Conservation (phyloP, 768 basidiomycete genomes). For the Leccinum subgranulosum region DNA sequence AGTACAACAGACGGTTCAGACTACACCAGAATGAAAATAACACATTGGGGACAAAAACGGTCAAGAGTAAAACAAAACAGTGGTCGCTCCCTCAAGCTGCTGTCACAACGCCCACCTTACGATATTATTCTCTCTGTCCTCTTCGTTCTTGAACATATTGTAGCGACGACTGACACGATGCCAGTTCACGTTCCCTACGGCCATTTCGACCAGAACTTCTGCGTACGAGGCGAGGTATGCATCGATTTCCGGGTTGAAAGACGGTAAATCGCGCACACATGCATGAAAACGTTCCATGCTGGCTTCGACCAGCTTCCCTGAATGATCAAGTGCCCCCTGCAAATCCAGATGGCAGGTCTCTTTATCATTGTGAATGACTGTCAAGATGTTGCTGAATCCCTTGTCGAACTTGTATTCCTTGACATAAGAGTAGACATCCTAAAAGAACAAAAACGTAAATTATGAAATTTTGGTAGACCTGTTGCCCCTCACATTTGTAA, state of each 20-base stretch:
- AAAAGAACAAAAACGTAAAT: background rate
- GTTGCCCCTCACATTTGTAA: background rate
- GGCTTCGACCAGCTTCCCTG: background rate
- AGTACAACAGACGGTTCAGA: too few relatives aligned
- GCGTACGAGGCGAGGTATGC: background rate
- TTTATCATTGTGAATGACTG: background rate
- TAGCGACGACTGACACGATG: background rate
- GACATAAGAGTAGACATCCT: background rate
- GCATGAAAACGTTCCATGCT: background rate
- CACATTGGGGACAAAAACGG: background rate
- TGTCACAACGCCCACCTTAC: background rate
- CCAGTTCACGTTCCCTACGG: background rate
- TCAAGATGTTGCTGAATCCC: background rate
- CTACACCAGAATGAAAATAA: too few relatives aligned
- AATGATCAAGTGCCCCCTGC: background rate
- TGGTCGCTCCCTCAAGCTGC: background rate
- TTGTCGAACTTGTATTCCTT: background rate
- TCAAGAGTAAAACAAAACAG: background rate
- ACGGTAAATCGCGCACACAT: background rate
- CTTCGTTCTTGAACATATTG: background rate
- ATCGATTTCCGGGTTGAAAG: background rate
- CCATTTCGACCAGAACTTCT: background rate
- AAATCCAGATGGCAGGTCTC: background rate
- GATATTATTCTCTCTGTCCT: background rate
- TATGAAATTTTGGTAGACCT: background rate